Evolutionary conservation across 2,329 filamentous ascomycete species (phyloP).

Genomic region (Ophiocordyceps camponoti-saundersi): DNA sequence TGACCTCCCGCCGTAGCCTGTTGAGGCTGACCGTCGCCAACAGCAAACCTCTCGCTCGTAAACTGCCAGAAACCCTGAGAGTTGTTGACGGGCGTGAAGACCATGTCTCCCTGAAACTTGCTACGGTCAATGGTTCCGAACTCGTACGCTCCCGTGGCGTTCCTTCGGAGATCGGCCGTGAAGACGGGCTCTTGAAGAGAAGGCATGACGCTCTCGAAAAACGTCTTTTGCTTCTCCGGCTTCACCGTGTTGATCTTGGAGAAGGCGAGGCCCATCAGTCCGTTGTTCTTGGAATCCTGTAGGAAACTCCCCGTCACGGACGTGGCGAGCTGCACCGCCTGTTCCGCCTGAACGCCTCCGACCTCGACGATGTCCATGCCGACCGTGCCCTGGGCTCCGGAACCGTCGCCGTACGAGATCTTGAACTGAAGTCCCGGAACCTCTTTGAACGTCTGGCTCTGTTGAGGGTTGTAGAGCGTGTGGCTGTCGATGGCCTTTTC

Average conservation of each 20-base stretch:
- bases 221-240: conserved; percentile 49
- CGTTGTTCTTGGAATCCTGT: conserved; percentile 42
- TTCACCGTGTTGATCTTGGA: conserved; percentile 46
- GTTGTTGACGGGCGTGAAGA: conserved; percentile 42
- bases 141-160: conserved; percentile 45
- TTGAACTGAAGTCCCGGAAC: conserved; percentile 34
- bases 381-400: conserved; percentile 44
- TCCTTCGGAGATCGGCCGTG: conserved; percentile 46
- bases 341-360: conserved; percentile 42
- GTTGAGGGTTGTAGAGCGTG: conserved; percentile 18
- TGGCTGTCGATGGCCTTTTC: conserved; percentile 22
- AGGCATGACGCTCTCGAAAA: conserved; percentile 53
- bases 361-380: conserved; percentile 52
- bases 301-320: conserved; percentile 40
- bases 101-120: conserved; percentile 44
- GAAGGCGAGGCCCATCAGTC: conserved; percentile 54
- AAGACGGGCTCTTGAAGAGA: conserved; percentile 48
- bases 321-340: conserved; percentile 52
- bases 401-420: conserved; percentile 54
- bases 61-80: conserved; percentile 47
- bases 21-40: conserved; percentile 26
- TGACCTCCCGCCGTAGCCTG: conserved; percentile 19
- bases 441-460: conserved; percentile 16
- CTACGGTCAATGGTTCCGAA: conserved; percentile 49
- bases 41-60: conserved; percentile 33